These are phyloP conservation scores for Penicillium lagena DNA, from an alignment of 495 filamentous ascomycete species.

Conservation along the genomic window DNA sequence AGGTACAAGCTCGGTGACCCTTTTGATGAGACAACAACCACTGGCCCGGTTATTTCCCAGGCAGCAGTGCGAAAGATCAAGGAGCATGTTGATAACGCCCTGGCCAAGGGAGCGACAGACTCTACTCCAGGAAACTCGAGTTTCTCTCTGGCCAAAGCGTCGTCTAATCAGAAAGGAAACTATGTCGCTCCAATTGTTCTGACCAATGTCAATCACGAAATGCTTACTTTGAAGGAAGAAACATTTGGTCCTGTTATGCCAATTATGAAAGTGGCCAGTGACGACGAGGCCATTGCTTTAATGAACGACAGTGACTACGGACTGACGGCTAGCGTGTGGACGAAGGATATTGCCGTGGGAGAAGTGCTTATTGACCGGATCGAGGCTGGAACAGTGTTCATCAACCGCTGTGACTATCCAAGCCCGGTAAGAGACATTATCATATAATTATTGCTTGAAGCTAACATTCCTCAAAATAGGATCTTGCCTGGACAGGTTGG, in stretches of 20 bases:
- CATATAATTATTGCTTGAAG: not conserved
- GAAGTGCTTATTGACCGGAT: conserved; percentile 72
- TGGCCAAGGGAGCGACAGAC: conserved; percentile 76
- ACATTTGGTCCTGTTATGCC: conserved; percentile 95
- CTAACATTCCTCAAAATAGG: conserved; percentile 43
- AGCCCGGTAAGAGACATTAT: conserved; percentile 62
- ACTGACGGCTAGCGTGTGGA: conserved; percentile 97
- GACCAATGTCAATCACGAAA: conserved; percentile 72
- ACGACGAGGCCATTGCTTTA: conserved; percentile 72
- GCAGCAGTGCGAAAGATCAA: conserved; percentile 63
- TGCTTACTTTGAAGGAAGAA: conserved; percentile 91
- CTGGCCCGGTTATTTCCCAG: conserved; percentile 85
- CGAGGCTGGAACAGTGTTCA: conserved; percentile 93
- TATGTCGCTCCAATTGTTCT: conserved; percentile 82
- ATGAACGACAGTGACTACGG: conserved; percentile 98
- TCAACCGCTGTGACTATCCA: conserved; percentile 92
- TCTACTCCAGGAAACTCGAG: conserved; percentile 74
- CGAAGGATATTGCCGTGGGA: conserved; percentile 75
- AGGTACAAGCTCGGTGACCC: conserved; percentile 89
- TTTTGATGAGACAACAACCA: conserved; percentile 65
- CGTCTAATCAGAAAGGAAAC: conserved; percentile 58
- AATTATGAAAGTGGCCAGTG: conserved; percentile 81
- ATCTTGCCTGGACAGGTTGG: conserved; percentile 97
- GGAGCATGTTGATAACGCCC: conserved; percentile 75
- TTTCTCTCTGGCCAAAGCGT: conserved; percentile 52